Evolutionary conservation across 352 stramenopile species (phyloP).

Genomic region (Phytophthora rubi): DNA sequence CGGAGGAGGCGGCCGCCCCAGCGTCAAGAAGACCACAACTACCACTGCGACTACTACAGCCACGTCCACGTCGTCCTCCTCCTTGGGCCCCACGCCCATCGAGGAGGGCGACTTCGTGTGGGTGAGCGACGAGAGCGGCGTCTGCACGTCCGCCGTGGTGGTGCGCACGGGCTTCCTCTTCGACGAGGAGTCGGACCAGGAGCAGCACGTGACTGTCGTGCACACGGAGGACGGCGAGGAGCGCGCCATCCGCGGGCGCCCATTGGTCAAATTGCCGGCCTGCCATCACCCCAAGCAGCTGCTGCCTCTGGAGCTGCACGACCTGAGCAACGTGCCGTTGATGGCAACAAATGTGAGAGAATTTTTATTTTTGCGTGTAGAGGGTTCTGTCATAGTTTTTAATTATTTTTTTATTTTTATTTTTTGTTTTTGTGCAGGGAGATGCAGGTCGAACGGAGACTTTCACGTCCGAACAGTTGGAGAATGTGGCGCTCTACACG

Average conservation of each 20-base stretch:
- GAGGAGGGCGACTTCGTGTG: conserved; percentile 79
- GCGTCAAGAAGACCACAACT: neutral
- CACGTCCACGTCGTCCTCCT: neutral
- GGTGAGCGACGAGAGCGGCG: conserved; percentile 57
- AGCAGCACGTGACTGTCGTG: conserved; percentile 76
- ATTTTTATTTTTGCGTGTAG: neutral
- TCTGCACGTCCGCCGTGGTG: conserved; percentile 65
- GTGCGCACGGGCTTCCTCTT: conserved; percentile 69
- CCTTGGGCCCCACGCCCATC: conserved; percentile 11
- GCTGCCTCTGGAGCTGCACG: conserved; percentile 58
- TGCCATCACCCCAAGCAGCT: conserved; percentile 75
- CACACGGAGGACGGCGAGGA: conserved; percentile 87
- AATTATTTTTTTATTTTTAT: neutral
- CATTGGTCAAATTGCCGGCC: conserved; percentile 62
- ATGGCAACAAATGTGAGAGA: conserved; percentile 64
- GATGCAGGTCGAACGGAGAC: conserved; percentile 65
- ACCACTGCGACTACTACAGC: neutral
- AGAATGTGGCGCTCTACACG: conserved; percentile 80
- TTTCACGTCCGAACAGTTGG: conserved; percentile 67
- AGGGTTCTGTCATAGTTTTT: conserved; percentile 1
- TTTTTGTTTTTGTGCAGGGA: conserved; percentile 34
- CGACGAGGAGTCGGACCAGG: conserved; percentile 62
- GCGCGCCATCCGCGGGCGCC: conserved; percentile 63
- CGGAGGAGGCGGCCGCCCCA: neutral
- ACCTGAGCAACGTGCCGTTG: conserved; percentile 71